Base-by-base conservation (phyloP, 1,284 basidiomycete species). In the Tilletia walkeri region DNA sequence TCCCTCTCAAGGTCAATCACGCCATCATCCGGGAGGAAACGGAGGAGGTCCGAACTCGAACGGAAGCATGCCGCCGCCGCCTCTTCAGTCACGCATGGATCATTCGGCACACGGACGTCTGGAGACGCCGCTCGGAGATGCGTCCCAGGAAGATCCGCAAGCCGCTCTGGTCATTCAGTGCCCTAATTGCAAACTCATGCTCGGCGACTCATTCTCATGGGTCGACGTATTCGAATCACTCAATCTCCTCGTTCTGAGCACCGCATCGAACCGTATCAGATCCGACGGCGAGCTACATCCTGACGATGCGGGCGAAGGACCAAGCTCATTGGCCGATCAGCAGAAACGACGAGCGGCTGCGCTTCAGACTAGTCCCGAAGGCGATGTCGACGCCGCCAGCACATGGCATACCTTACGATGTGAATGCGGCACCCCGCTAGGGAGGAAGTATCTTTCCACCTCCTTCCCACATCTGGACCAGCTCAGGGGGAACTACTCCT, bases 191-290 rank as follows among this genome's bases (percentile, higher is more conserved):
- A 38, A 10, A 34, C 30, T 34, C 16, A 63, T 63, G 36, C 16
- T 63, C 34, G 59, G 36, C 59, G 59, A 63, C 16, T 38, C 59
- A 6, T 18, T 18, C 30, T 36, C 59, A 41, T 63, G 59, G 59
- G 59, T 63, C 59, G 36, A 63, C 16, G 9, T 63, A 34, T 16
- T 63, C 59, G 34, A 36, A 20, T 36, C 59, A 39, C 59, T 63
- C 59, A 38, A 63, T 36, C 38, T 63, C 6, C 59, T 63, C 38
- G 34, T 63, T 16, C 59, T 63, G 4, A 34, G 10, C 59, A 38
- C 59, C 5, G 59, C 59, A 9, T 63, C 50, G 16, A 7, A 18
- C 4, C 50, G 7, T 6, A n/a, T 53, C 34, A 34, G 59, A 38
- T 39, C 7, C 18, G 59, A 34, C 16, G 34, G 36, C 59, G 16